Percentiles rank a stretch among this genome's conserved stretches.
phyloP scores from a whole-genome alignment of 129 eudicot species.

The Ambrosia artemisiifolia region DNA sequence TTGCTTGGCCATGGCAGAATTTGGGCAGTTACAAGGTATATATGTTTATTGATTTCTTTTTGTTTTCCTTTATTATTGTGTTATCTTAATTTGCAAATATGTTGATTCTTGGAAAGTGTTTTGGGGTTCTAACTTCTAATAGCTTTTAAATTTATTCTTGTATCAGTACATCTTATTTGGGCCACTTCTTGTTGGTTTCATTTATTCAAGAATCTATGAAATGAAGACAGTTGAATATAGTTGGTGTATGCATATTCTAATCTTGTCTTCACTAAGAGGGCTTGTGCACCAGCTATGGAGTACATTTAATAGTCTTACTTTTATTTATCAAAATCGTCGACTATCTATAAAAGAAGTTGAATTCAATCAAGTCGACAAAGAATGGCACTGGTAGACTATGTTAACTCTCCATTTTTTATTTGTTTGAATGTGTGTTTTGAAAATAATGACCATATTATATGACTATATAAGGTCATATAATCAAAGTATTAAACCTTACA shows the following conservation, averaged over 20 bases:
- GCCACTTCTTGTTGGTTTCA: slow-evolving; percentile 52
- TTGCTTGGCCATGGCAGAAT: slow-evolving; percentile 87
- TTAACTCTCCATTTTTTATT: background rate
- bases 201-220: slow-evolving; percentile 37
- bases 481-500: too few species aligned
- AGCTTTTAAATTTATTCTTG: slow-evolving; percentile 2
- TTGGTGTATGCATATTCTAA: slow-evolving; percentile 59
- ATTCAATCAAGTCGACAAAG: slow-evolving; percentile 60
- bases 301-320: slow-evolving; percentile 38
- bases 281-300: slow-evolving; percentile 69
- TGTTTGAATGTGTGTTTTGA: background rate
- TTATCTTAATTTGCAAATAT: background rate
- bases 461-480: too few species aligned
- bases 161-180: slow-evolving; percentile 60
- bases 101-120: background rate
- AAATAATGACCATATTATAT: background rate
- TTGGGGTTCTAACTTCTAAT: background rate
- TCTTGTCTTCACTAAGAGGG: slow-evolving; percentile 58
- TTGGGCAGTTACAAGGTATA: slow-evolving; percentile 64
- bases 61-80: background rate
- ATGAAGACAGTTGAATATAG: slow-evolving; percentile 26
- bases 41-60: slow-evolving; percentile 11
- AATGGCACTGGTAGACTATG: slow-evolving; percentile 70
- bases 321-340: slow-evolving; percentile 44
- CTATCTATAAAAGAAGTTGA: slow-evolving; percentile 47